These are phyloP conservation scores for Sporothrix brunneoviolacea DNA, from an alignment of 2,329 filamentous ascomycete genomes.

Conservation along the genomic window DNA sequence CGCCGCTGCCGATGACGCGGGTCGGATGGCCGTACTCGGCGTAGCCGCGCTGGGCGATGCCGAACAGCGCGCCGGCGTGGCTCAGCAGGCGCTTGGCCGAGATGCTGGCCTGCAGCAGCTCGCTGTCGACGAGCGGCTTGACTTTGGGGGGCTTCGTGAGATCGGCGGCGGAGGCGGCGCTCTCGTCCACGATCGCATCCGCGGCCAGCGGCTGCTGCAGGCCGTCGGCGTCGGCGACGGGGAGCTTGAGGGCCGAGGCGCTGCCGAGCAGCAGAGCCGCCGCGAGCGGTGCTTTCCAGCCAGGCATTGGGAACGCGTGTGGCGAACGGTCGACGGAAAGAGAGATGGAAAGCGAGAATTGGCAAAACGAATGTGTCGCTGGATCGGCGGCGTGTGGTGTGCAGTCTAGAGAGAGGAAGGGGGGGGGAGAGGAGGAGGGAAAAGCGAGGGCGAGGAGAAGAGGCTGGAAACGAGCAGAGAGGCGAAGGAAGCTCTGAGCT, in stretches of 20 bases:
- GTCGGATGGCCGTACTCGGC: constrained; percentile 62
- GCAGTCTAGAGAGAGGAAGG: background rate
- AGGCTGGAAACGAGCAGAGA: background rate
- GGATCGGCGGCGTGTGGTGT: background rate
- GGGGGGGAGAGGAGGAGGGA: background rate
- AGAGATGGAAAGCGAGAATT: background rate
- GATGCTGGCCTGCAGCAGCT: constrained; percentile 52
- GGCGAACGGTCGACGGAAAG: background rate
- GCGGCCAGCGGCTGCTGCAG: constrained; percentile 10
- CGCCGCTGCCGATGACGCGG: constrained; percentile 61
- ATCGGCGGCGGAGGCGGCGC: background rate
- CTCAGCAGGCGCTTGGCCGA: constrained; percentile 47
- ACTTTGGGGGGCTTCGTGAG: too few species aligned
- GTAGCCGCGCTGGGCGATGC: constrained; percentile 52
- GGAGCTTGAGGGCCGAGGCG: constrained; percentile 11
- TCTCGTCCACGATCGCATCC: background rate
- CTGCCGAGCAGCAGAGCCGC: constrained; percentile 16
- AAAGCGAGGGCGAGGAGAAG: background rate
- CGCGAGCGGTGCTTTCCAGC: constrained; percentile 15
- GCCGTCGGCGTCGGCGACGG: background rate
- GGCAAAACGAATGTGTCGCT: background rate
- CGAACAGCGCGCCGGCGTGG: constrained; percentile 55
- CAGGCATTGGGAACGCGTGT: constrained; percentile 4
- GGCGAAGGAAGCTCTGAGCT: too few species aligned
- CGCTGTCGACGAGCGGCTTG: constrained; percentile 34